Evolutionary conservation across 2,329 filamentous ascomycete species (phyloP), one percentile per base, ranked within the genome.

Genomic region (Cercospora zeae-maydis): DNA sequence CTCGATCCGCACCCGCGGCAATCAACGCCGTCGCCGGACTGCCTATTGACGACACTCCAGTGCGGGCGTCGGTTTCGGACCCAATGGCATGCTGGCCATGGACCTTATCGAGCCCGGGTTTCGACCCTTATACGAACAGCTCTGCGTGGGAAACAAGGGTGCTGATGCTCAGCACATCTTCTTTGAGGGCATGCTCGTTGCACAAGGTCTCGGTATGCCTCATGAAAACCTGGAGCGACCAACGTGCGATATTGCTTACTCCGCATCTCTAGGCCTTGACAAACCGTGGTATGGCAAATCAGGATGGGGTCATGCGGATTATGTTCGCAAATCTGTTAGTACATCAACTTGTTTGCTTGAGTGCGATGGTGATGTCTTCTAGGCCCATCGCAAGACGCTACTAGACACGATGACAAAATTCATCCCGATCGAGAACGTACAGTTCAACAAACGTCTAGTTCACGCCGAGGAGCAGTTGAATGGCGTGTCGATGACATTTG

Each of bases 391-490:
- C 6, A 81, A 81, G 5, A 76, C 79, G 30, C 81, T 82, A 51
- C 70, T 84, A 24, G 78, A 83, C 10, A 78, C 81, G 58, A 67
- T 85, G 59, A 77, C 81, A 10, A 78, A 78, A 55, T 67, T 82
- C 31, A 68, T 84, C 27, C 82, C 82, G 0, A 67, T 72, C 1
- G 76, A 75, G 0, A 71, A 79, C 63, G 61, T 70, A 0, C 58
- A 69, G 16, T 72, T 72, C 39, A 65, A 63, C 36, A 72, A 72
- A 33, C 39, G 53, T 63, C 74, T 54, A 51, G 76, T 3, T 67
- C 66, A 5, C 64, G 72, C 37, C 13, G 31, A 55, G 9, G 58
- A 66, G 14, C 67, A 69, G 1, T 55, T 67, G 0, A 58, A 67
- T 0, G 64, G 62, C 6, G 75, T 1, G 33, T 10, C 16, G 30